These are phyloP conservation scores for Chimonanthus praecox DNA, from an alignment of 164 flowering plant genomes.

Conservation along the genomic window DNA sequence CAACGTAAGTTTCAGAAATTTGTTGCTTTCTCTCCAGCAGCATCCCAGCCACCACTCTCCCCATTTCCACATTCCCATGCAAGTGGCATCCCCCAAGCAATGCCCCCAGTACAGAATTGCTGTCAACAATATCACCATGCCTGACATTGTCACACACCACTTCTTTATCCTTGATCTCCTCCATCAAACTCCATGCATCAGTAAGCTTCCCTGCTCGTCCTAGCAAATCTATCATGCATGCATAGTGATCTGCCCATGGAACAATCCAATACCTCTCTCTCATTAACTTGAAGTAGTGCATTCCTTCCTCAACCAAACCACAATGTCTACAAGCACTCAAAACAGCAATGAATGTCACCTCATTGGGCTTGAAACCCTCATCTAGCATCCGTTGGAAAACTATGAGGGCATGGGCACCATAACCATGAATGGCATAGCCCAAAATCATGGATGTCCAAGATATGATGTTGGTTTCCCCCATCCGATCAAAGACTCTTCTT, in stretches of 20 bases:
- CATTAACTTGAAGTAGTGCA: slow-evolving; percentile 28
- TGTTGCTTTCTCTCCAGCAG: slow-evolving; percentile 27
- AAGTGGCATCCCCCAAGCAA: slow-evolving; percentile 37
- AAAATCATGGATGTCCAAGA: slow-evolving; percentile 30
- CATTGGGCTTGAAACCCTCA: slow-evolving; percentile 30
- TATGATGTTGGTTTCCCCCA: slow-evolving; percentile 10
- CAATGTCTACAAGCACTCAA: slow-evolving; percentile 33
- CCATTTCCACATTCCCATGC: slow-evolving; percentile 35
- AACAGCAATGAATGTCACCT: slow-evolving; percentile 35
- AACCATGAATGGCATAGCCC: slow-evolving; percentile 35
- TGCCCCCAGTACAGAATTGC: slow-evolving; percentile 22
- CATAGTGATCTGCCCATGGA: slow-evolving; percentile 28
- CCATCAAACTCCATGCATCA: slow-evolving; percentile 28
- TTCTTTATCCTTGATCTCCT: slow-evolving; percentile 11
- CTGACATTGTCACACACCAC: slow-evolving; percentile 1
- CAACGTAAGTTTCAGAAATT: slow-evolving; percentile 19
- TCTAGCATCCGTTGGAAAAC: slow-evolving; percentile 26
- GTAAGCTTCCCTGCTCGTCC: slow-evolving; percentile 35
- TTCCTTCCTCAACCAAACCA: slow-evolving; percentile 34
- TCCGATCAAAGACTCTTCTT: slow-evolving; percentile 6
- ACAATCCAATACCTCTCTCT: slow-evolving; percentile 21
- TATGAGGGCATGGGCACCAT: slow-evolving; percentile 25
- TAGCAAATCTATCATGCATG: slow-evolving; percentile 35
- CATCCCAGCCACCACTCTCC: slow-evolving; percentile 26
- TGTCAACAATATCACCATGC: slow-evolving; percentile 1